These are phyloP conservation scores for Chlamydomonas sp. DNA, from an alignment of 139 green algal genomes.

Conservation along the genomic window DNA sequence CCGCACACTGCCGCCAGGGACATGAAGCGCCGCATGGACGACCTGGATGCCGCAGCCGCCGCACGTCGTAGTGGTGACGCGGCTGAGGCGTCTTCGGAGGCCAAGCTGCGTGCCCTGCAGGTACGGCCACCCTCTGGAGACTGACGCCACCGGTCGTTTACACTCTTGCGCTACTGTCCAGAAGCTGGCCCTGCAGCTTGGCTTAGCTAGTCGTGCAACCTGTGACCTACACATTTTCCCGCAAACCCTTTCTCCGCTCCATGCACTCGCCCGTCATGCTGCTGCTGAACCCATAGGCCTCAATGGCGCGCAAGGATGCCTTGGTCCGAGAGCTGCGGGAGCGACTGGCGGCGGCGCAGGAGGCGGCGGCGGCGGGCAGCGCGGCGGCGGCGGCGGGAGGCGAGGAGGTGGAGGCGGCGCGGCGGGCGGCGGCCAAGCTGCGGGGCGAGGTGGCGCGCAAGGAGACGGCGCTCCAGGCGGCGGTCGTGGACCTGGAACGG, in stretches of 20 bases:
- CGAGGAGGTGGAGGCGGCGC: constrained; percentile 40
- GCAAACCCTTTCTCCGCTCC: neutral
- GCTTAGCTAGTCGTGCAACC: neutral
- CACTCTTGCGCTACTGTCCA: neutral
- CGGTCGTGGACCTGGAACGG: constrained; percentile 32
- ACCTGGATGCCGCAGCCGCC: constrained; percentile 31
- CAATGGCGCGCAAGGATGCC: constrained; percentile 57
- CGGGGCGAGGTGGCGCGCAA: constrained; percentile 35
- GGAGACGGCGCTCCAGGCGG: constrained; percentile 22
- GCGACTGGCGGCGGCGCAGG: constrained; percentile 37
- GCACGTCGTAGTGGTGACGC: constrained; percentile 1
- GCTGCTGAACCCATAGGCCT: constrained; percentile 27
- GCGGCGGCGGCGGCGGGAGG: neutral
- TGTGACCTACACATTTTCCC: neutral
- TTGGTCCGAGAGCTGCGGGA: constrained; percentile 51
- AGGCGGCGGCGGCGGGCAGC: neutral
- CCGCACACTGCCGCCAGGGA: constrained; percentile 31
- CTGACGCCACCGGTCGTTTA: neutral
- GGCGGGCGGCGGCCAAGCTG: constrained; percentile 15
- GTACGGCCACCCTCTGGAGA: neutral
- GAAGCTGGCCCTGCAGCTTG: neutral
- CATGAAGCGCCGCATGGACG: constrained; percentile 39
- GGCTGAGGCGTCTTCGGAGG: neutral
- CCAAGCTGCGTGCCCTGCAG: constrained; percentile 41
- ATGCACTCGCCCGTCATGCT: neutral